phyloP scores from a whole-genome alignment of 164 flowering plant species.

The Sextonia rubra region DNA sequence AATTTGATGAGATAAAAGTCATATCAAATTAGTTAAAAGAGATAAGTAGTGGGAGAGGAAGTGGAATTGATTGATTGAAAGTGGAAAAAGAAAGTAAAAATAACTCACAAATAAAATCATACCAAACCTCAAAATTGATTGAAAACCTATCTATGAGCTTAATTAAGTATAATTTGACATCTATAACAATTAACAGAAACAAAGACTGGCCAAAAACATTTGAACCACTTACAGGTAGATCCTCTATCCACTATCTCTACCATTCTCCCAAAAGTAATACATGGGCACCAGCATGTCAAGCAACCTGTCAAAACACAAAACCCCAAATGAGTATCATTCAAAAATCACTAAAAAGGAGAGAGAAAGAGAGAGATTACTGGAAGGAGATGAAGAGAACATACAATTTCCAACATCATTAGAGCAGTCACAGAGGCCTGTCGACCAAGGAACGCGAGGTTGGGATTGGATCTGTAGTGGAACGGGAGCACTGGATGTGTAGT shows the following conservation, averaged over 20 bases:
- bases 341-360: no score
- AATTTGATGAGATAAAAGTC: no score
- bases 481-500: not conserved
- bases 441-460: slow-evolving; percentile 39
- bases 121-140: no score
- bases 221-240: slow-evolving; percentile 1
- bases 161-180: no score
- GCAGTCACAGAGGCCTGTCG: slow-evolving; percentile 52
- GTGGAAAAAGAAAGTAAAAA: no score
- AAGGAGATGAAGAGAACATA: slow-evolving; percentile 15
- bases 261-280: slow-evolving; percentile 52
- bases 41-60: no score
- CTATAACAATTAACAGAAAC: no score
- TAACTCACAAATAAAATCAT: no score
- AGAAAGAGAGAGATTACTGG: not conserved
- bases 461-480: not conserved
- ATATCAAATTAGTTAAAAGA: no score
- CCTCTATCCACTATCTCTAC: slow-evolving; percentile 36
- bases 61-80: no score
- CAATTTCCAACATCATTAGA: slow-evolving; percentile 30
- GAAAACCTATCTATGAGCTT: no score
- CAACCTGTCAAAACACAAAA: slow-evolving; percentile 32
- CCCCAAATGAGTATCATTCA: not conserved
- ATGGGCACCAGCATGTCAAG: slow-evolving; percentile 57
- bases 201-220: not conserved